Evolutionary conservation across 495 filamentous ascomycete genomes (phyloP), one percentile per base, ranked within the genome.

Genomic region (Penicillium daleae): DNA sequence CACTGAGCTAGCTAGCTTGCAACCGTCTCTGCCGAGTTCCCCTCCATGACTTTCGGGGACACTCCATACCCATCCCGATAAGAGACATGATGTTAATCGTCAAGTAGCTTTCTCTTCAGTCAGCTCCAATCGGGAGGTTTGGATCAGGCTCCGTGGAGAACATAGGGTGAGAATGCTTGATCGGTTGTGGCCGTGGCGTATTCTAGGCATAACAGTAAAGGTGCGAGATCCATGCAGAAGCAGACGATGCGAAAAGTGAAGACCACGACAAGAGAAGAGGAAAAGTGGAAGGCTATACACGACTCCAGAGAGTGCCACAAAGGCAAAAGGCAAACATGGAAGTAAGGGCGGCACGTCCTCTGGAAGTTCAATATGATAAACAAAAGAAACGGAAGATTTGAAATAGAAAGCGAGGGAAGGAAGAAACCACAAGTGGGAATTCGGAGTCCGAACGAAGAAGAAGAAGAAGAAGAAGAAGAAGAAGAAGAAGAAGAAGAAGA

Each of bases 291-390:
- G 21, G 60, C 63, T 73, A 48, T 67, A 67, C 61, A 69, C 19
- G 39, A 73, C 60, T 64, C 67, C 63, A 46, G 55, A 22, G 12
- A 60, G 64, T 54, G 61, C 56, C 56, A 26, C 39, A 62, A 66
- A 35, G 31, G 12, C 8, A n/a, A 60, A 65, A 37, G 65, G 51
- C 24, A 61, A 56, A 50, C 42, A 54, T 56, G 50, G 52, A 65
- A 49, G 27, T 60, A 60, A 66, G 50, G 46, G 48, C 62, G 65
- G 31, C 55, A 67, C 31, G 62, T 60, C 42, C 51, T 54, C 61
- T 50, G 50, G 65, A 27, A 61, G 61, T 61, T 66, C 35, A 60
- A 69, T 62, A 60, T 59, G 59, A 55, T 61, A 62, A 44, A 67
- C 26, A 57, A 60, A 55, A 53, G 32, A 26, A 53, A 67, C 50